Evolutionary conservation across 2,329 filamentous ascomycete species (phyloP).

Genomic region (Colletotrichum tanaceti): DNA sequence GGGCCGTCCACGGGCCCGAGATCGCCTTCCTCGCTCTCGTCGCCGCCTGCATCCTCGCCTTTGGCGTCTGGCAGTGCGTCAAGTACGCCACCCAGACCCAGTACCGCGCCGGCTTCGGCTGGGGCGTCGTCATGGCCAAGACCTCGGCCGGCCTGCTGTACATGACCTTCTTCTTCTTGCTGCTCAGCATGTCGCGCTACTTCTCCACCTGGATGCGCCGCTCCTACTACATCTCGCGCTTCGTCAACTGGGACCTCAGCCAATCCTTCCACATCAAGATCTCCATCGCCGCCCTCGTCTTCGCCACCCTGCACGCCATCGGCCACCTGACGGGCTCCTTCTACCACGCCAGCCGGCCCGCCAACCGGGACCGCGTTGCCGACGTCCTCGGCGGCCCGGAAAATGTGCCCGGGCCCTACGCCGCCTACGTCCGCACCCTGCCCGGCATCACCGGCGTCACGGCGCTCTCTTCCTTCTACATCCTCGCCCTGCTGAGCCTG

Average conservation of each 20-base stretch:
- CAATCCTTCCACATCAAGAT: conserved; percentile 68
- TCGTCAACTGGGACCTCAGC: conserved; percentile 68
- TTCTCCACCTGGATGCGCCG: conserved; percentile 63
- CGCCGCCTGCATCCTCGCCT: conserved; percentile 58
- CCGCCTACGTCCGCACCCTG: conserved; percentile 58
- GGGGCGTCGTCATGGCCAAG: conserved; percentile 68
- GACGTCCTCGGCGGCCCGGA: conserved; percentile 59
- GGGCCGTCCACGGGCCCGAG: conserved; percentile 66
- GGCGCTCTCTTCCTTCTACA: conserved; percentile 61
- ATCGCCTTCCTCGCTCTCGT: conserved; percentile 62
- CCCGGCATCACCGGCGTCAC: conserved; percentile 64
- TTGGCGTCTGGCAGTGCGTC: conserved; percentile 67
- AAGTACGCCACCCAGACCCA: conserved; percentile 59
- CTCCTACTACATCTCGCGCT: conserved; percentile 63
- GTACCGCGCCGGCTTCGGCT: conserved; percentile 64
- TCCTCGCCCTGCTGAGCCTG: conserved; percentile 60
- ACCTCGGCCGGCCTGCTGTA: conserved; percentile 66
- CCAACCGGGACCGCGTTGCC: conserved; percentile 58
- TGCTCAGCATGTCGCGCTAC: conserved; percentile 69
- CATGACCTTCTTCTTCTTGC: conserved; percentile 68
- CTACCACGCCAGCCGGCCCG: conserved; percentile 58
- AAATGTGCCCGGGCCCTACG: conserved; percentile 57
- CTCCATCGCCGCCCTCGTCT: conserved; percentile 60
- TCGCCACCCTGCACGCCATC: conserved; percentile 65
- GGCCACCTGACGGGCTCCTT: conserved; percentile 66